Percentiles rank a stretch among this genome's conserved stretches.
Conservation (phyloP, 83 land plant species). For the Isoetes engelmannii region DNA sequence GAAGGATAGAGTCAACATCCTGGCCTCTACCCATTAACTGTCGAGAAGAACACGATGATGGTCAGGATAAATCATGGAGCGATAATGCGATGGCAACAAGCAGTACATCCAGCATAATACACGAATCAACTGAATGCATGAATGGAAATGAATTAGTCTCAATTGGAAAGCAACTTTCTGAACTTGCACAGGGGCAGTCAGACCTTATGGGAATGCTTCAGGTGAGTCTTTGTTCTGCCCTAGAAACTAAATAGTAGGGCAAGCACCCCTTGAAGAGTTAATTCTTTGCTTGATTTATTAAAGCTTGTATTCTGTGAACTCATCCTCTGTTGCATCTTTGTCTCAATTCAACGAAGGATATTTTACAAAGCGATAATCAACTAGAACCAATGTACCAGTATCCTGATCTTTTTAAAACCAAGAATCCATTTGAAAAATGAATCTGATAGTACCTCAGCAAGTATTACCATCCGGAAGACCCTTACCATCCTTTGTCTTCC, state of each 20-base stretch:
- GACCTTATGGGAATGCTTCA: conserved; percentile 41
- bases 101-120: conserved; percentile 4
- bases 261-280: background rate
- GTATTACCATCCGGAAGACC: no score
- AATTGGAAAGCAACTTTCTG: conserved; percentile 28
- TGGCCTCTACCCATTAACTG: background rate
- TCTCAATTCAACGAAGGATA: background rate
- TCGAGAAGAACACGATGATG: background rate
- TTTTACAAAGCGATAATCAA: background rate
- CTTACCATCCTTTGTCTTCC: no score
- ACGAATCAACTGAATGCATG: background rate
- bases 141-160: conserved; percentile 11
- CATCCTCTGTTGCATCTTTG: background rate
- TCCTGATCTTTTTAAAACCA: background rate
- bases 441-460: no score
- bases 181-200: conserved; percentile 31
- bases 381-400: background rate
- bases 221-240: conserved; percentile 17
- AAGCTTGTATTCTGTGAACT: conserved; percentile 4
- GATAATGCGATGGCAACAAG: conserved; percentile 8
- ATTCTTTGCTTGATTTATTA: background rate
- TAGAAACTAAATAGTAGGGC: no score
- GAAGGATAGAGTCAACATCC: background rate
- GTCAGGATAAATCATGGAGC: conserved; percentile 12
- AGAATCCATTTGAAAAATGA: no score